Percentiles rank a stretch among this genome's conserved stretches.
Conservation (phyloP, 2,329 filamentous ascomycete species). For the Metarhizium album region DNA sequence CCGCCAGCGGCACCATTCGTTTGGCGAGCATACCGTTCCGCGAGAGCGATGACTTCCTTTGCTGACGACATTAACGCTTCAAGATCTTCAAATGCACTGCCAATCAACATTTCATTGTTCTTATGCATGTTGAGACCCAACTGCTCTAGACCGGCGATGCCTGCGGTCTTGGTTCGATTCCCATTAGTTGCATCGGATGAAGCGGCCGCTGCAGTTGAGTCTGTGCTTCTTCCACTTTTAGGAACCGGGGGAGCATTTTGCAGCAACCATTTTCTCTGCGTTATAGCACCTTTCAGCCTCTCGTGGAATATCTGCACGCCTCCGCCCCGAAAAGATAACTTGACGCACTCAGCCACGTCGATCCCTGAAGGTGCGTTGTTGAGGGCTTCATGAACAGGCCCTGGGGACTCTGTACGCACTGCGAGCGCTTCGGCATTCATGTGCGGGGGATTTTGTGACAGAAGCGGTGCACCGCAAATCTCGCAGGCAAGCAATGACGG, state of each 20-base stretch:
- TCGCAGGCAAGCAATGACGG: slow-evolving; percentile 79
- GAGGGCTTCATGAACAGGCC: slow-evolving; percentile 45
- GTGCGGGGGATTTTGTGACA: slow-evolving; percentile 36
- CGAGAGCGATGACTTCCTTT: slow-evolving; percentile 88
- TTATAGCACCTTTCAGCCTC: slow-evolving; percentile 73
- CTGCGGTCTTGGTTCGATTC: slow-evolving; percentile 52
- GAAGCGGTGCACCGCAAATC: slow-evolving; percentile 73
- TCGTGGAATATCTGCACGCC: slow-evolving; percentile 89
- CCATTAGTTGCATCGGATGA: slow-evolving; percentile 15
- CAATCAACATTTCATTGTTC: slow-evolving; percentile 89
- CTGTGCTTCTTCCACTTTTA: slow-evolving; percentile 35
- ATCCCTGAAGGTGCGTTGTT: slow-evolving; percentile 21
- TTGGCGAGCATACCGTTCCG: slow-evolving; percentile 74
- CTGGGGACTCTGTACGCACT: slow-evolving; percentile 62
- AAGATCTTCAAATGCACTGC: slow-evolving; percentile 88
- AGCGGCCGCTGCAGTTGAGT: slow-evolving; percentile 23
- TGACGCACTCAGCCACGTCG: slow-evolving; percentile 65
- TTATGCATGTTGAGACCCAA: slow-evolving; percentile 74
- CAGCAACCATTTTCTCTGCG: slow-evolving; percentile 91
- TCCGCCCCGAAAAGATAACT: slow-evolving; percentile 81
- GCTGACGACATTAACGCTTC: slow-evolving; percentile 96
- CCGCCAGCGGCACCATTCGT: slow-evolving; percentile 46
- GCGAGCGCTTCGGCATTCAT: slow-evolving; percentile 25
- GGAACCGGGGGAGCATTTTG: slow-evolving; percentile 84
- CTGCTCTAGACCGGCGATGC: slow-evolving; percentile 86